Percentiles rank a stretch among this genome's conserved stretches.
Conservation (phyloP, 495 filamentous ascomycete genomes). For the Aspergillus incahuasiensis region DNA sequence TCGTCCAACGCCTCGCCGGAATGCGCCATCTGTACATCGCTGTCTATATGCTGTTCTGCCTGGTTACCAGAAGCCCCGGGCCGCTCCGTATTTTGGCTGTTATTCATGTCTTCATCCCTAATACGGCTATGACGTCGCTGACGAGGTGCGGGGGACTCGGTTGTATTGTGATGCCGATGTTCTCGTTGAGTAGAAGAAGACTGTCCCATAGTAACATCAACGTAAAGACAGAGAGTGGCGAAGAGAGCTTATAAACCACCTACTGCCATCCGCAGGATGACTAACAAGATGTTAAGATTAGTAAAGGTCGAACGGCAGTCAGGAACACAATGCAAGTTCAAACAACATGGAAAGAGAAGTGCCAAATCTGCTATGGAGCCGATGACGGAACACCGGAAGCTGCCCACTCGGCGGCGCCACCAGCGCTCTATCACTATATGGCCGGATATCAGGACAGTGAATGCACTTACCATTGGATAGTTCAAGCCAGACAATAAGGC, state of each 20-base stretch:
- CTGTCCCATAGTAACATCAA: constrained; percentile 47
- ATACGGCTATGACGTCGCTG: constrained; percentile 22
- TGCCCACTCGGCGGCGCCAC: constrained; percentile 7
- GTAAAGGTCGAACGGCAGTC: constrained; percentile 12
- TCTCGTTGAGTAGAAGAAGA: constrained; percentile 43
- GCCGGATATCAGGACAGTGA: not conserved
- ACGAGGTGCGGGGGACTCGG: constrained; percentile 20
- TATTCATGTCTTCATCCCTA: constrained; percentile 43
- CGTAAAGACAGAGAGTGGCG: constrained; percentile 12
- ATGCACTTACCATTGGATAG: constrained; percentile 22
- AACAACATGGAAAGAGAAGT: not conserved
- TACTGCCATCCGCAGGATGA: constrained; percentile 32
- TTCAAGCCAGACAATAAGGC: constrained; percentile 6
- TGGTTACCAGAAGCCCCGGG: constrained; percentile 22
- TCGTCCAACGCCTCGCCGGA: constrained; percentile 14
- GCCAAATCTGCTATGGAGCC: not conserved
- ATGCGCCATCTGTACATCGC: constrained; percentile 15
- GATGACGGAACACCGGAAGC: constrained; percentile 8
- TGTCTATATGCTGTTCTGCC: constrained; percentile 16
- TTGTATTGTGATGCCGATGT: constrained; percentile 25
- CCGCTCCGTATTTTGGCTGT: constrained; percentile 29
- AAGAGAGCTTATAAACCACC: constrained; percentile 22
- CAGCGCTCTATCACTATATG: not conserved
- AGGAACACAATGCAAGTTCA: not conserved
- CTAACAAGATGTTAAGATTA: constrained; percentile 20